phyloP scores from a whole-genome alignment of 148 eudicot species.

The Limonium bicolor region DNA sequence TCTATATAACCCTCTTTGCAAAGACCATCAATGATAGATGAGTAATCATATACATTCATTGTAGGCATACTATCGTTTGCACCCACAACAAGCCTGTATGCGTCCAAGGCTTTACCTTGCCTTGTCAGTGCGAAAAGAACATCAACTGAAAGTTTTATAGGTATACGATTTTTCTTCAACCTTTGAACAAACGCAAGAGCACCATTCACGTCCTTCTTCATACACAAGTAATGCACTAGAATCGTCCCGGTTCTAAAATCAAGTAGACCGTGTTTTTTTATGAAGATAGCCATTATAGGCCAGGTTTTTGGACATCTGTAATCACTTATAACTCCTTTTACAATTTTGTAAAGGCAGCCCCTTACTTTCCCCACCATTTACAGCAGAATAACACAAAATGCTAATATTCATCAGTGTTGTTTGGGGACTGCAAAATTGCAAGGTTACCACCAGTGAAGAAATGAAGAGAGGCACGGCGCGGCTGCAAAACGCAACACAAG shows the following conservation, averaged over 20 bases:
- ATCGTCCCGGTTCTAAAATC: constrained; percentile 28
- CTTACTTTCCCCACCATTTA: constrained; percentile 20
- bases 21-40: constrained; percentile 56
- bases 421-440: too few species aligned
- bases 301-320: constrained; percentile 17
- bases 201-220: constrained; percentile 30
- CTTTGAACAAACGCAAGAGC: constrained; percentile 38
- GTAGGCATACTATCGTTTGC: constrained; percentile 27
- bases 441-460: too few species aligned
- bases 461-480: too few species aligned
- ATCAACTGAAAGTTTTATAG: constrained; percentile 22
- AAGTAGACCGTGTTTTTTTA: constrained; percentile 42
- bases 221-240: constrained; percentile 40
- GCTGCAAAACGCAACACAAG: too few species aligned
- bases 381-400: not conserved
- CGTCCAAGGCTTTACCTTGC: constrained; percentile 47
- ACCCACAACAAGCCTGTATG: constrained; percentile 45
- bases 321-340: constrained; percentile 26
- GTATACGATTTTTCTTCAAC: constrained; percentile 20
- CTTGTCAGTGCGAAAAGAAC: constrained; percentile 33
- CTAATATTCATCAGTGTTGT: too few species aligned
- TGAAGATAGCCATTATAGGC: constrained; percentile 30
- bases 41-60: constrained; percentile 55
- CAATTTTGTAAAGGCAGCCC: constrained; percentile 22
- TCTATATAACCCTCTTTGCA: constrained; percentile 58